Evolutionary conservation across 2,329 filamentous ascomycete genomes (phyloP).

Genomic region (Fusarium sp.): DNA sequence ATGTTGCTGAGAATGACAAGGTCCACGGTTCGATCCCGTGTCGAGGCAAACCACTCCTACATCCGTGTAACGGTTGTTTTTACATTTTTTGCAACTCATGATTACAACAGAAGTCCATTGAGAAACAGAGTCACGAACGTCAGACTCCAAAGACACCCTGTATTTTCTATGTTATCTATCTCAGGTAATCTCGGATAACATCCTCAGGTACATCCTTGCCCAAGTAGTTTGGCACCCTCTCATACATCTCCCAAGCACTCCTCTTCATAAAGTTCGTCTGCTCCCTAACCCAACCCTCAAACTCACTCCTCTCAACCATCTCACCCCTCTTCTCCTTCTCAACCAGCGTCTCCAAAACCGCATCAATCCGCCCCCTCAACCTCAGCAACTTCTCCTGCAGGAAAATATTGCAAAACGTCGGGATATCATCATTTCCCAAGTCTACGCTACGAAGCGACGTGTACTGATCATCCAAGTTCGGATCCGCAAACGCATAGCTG

Average conservation of each 20-base stretch:
- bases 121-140: rapidly evolving
- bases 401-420: not conserved
- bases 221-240: not conserved
- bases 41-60: not conserved
- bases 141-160: rapidly evolving
- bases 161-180: not conserved
- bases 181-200: not conserved
- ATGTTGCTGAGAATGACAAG: not conserved
- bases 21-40: slow-evolving; percentile 1
- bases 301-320: not conserved
- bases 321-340: not conserved
- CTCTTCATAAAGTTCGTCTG: not conserved
- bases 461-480: not conserved
- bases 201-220: not conserved
- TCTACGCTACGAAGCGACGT: not conserved
- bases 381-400: not conserved
- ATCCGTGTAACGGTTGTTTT: not conserved
- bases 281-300: not conserved
- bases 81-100: rapidly evolving
- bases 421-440: not conserved
- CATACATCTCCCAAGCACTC: not conserved
- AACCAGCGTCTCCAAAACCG: not conserved
- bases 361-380: not conserved
- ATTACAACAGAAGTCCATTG: rapidly evolving
- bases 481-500: not conserved